Percentiles rank a stretch among this genome's conserved stretches.
These are phyloP conservation scores for Serpula lacrymans DNA, from an alignment of 768 basidiomycete species.

Conservation along the genomic window DNA sequence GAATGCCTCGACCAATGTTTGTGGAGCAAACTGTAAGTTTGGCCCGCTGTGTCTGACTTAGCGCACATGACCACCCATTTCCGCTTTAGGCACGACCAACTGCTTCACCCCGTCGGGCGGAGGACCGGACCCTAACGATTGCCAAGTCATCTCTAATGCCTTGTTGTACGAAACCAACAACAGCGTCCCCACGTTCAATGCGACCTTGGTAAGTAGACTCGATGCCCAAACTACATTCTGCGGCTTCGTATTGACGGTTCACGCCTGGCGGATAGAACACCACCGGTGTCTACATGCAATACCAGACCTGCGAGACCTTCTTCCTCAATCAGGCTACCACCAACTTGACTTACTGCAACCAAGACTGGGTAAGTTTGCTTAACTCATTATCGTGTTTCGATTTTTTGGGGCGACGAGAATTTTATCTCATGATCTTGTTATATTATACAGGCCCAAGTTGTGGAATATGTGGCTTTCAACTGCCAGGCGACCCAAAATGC, in stretches of 20 bases:
- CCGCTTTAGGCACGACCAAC: conserved; percentile 30
- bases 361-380: conserved; percentile 36
- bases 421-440: neutral
- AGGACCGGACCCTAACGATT: conserved; percentile 45
- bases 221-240: neutral
- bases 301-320: conserved; percentile 40
- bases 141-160: conserved; percentile 45
- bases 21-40: conserved; percentile 36
- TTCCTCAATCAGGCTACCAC: conserved; percentile 42
- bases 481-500: conserved; percentile 47
- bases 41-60: neutral
- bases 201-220: neutral
- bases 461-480: conserved; percentile 41
- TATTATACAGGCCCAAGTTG: conserved; percentile 29
- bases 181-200: conserved; percentile 24
- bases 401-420: neutral
- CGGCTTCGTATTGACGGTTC: neutral
- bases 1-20: conserved; percentile 34
- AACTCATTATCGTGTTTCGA: neutral
- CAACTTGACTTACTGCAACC: conserved; percentile 38
- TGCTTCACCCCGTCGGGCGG: conserved; percentile 44
- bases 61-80: neutral
- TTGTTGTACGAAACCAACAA: conserved; percentile 42
- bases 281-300: conserved; percentile 38
- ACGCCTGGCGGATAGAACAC: conserved; percentile 11